These are phyloP conservation scores for Umbelopsis sp. DNA, from an alignment of 192 early-diverging fungal genomes.

Conservation along the genomic window DNA sequence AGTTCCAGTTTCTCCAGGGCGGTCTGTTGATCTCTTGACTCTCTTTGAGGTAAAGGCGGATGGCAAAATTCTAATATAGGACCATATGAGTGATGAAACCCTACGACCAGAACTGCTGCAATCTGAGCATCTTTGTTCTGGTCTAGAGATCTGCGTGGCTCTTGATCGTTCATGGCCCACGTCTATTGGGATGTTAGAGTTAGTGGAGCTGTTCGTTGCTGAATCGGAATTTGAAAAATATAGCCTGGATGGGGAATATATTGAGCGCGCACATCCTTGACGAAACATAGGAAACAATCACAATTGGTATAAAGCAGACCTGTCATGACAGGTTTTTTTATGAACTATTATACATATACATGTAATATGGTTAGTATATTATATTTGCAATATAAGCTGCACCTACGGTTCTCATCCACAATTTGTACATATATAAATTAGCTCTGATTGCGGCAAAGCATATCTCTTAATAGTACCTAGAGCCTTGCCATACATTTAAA, in stretches of 20 bases:
- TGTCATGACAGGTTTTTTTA: no score
- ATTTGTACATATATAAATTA: no score
- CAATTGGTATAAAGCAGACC: no score
- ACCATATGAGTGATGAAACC: slow-evolving; percentile 56
- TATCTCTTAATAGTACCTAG: no score
- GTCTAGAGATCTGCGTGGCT: slow-evolving; percentile 25
- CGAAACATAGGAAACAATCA: no score
- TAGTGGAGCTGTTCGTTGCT: background rate
- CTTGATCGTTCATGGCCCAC: slow-evolving; percentile 4
- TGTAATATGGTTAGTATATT: no score
- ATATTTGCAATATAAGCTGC: no score
- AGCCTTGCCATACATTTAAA: no score
- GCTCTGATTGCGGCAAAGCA: no score
- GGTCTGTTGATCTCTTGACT: slow-evolving; percentile 25
- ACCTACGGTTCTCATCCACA: no score
- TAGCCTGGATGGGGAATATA: background rate
- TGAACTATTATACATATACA: no score
- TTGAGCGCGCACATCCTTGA: no score
- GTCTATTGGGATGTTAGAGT: background rate
- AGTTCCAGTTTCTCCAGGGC: slow-evolving; percentile 50
- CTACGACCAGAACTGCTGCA: slow-evolving; percentile 41
- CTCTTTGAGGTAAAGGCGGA: slow-evolving; percentile 50
- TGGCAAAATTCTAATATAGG: slow-evolving; percentile 55
- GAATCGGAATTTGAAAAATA: slow-evolving; percentile 9
- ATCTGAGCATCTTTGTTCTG: slow-evolving; percentile 38